phyloP scores from a whole-genome alignment of 1,284 basidiomycete genomes.

The Neonothopanus nambi region DNA sequence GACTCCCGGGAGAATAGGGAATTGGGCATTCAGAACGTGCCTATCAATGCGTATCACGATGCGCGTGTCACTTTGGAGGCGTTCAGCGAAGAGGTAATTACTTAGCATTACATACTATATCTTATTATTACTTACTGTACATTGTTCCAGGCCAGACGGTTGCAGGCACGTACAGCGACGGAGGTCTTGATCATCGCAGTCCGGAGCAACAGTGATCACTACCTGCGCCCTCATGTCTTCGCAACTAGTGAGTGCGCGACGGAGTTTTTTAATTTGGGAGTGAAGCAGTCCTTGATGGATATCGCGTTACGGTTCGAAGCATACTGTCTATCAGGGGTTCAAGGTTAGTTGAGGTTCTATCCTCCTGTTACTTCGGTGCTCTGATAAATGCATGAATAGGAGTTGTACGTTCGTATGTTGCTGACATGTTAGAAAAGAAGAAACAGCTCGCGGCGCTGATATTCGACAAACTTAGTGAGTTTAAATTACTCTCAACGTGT shows the following conservation, averaged over 20 bases:
- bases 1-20: slow-evolving; percentile 5
- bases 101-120: neutral
- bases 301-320: slow-evolving; percentile 12
- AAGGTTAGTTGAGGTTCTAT: slow-evolving; percentile 8
- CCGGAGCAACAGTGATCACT: slow-evolving; percentile 1
- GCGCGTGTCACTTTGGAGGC: neutral
- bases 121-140: neutral
- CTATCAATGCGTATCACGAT: slow-evolving; percentile 11
- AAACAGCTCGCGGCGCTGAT: neutral
- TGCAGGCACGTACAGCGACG: slow-evolving; percentile 14
- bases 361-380: slow-evolving; percentile 1
- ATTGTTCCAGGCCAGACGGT: slow-evolving; percentile 6
- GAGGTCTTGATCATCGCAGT: slow-evolving; percentile 10
- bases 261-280: slow-evolving; percentile 10
- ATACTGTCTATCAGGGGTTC: slow-evolving; percentile 13
- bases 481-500: slow-evolving; percentile 1
- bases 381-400: slow-evolving; percentile 5
- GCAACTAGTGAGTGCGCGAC: slow-evolving; percentile 10
- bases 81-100: neutral
- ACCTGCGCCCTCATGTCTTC: slow-evolving; percentile 4
- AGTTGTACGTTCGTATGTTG: neutral
- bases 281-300: slow-evolving; percentile 7
- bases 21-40: slow-evolving; percentile 5
- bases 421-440: neutral
- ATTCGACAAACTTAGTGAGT: no score